Evolutionary conservation across 768 basidiomycete species (phyloP), one percentile per base, ranked within the genome.

Genomic region (Naganishia vaughanmartiniae): DNA sequence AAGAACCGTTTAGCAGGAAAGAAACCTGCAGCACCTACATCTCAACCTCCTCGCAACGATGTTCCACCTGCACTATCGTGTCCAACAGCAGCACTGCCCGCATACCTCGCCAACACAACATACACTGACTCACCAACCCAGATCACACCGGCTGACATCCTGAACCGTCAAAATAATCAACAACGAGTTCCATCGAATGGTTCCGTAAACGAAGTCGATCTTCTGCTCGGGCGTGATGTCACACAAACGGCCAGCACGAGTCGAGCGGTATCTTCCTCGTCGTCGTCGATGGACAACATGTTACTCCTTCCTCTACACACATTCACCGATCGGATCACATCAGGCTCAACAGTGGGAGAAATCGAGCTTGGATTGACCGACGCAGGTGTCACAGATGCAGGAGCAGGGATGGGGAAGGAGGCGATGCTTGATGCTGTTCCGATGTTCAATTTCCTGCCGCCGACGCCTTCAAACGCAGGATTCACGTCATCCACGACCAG

Each of bases 401-500:
- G 24, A 26, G 12, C 6, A 7, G 36, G 7, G 17, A 63, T 58
- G 39, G 39, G 7, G 17, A 63, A 39, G 39, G 39, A 46, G 26
- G 60, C 42, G 19, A 45, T 45, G 39, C 7, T n/a, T 1, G 42
- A 42, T 2, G 30, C 46, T 15, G 39, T 63, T 12, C 60, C 60
- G 60, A 63, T 63, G 60, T 63, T 63, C 42, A 63, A 63, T 26
- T 63, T 63, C 60, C 42, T 63, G 2, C 60, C 60, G 15, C 60
- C 60, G 1, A 63, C 60, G n/a, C 60, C 39, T 4, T 63, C 60
- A 26, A 26, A 63, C 42, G 42, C 33, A 2, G 39, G 36, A 1
- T 63, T 45, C 60, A 26, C 21, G 36, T 10, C 58, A 15, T 17
- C 26, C 26, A 3, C 30, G 5, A 21, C n/a, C 36, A 39, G 0